Evolutionary conservation across 1,284 basidiomycete species (phyloP), one percentile per base, ranked within the genome.

Genomic region (Trametes pubescens): DNA sequence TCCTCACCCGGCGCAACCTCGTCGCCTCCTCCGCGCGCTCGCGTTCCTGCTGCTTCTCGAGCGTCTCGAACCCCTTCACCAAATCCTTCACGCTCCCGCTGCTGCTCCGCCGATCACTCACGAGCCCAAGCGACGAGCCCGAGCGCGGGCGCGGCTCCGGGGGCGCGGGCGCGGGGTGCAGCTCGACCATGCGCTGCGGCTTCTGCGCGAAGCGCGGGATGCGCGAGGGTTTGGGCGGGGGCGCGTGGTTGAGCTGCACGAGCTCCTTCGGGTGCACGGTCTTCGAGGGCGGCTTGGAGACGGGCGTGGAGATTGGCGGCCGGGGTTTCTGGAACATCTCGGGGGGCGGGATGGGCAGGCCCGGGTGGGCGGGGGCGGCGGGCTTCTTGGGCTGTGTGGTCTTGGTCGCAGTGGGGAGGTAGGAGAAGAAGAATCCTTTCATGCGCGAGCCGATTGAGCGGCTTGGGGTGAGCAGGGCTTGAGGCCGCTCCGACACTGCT

Each of bases 71-170:
- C 44, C 79, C 82, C 71, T 77, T 80, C 52, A 91, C 84, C 59
- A 92, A 74, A 57, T 92, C 90, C 75, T 82, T 89, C 57, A 92
- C 90, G 69, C 89, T 91, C 58, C 82, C 81, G 14, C 82, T 83
- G 68, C 89, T 90, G 63, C 83, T 86, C 70, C 84, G 76, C 64
- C 86, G 75, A 24, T 76, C 77, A 38, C 82, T 73, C 29, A 75
- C 62, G 13, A 73, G 65, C 9, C 71, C 66, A 11, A 67, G 62
- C 13, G 75, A 65, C 48, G 70, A 64, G 48, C 71, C 64, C 48
- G 70, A 64, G 48, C 71, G 70, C 37, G 69, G 60, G 4, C 71
- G 61, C 40, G 63, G 62, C 54, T 69, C 71, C 37, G 76, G 75
- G 0, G 79, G 79, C 14, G 35, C 37, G 1, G 81, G 79, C 4